A percentile compares a stretch with the other conserved stretches of the same genome.
phyloP scores from a whole-genome alignment of 805 yeast genomes.

The Metschnikowia colocasiae region DNA sequence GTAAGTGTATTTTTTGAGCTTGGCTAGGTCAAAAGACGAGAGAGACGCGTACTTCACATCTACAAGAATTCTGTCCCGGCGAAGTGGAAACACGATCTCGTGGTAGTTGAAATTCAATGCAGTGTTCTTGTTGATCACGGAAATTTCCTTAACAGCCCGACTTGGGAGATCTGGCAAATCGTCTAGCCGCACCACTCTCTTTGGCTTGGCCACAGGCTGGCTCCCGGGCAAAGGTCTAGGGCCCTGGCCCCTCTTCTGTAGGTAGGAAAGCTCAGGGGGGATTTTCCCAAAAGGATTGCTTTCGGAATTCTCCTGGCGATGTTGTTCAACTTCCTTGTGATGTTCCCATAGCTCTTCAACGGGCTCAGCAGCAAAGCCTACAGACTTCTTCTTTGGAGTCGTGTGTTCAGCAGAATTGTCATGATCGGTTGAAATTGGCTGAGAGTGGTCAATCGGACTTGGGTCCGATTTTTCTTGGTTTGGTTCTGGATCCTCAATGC shows the following conservation, averaged over 20 bases:
- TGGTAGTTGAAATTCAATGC: conserved; percentile 53
- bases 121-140: conserved; percentile 40
- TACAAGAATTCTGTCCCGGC: conserved; percentile 48
- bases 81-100: conserved; percentile 47
- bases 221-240: conserved; percentile 27
- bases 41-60: conserved; percentile 57
- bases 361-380: conserved; percentile 39
- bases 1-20: conserved; percentile 50
- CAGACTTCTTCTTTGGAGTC: conserved; percentile 13
- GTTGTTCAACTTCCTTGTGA: conserved; percentile 26
- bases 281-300: conserved; percentile 36
- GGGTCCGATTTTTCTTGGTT: neutral
- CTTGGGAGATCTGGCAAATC: conserved; percentile 49
- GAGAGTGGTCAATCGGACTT: too few relatives aligned
- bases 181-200: conserved; percentile 26
- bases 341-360: conserved; percentile 34
- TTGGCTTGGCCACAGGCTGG: conserved; percentile 8
- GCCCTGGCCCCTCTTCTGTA: conserved; percentile 24
- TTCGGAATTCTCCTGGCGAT: conserved; percentile 25
- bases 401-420: neutral
- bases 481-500: neutral
- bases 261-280: conserved; percentile 40
- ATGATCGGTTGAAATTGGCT: neutral
- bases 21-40: conserved; percentile 63
- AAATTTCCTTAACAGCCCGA: conserved; percentile 40